Evolutionary conservation across 2,329 filamentous ascomycete genomes (phyloP).

Genomic region (Nigrospora osmanthi): DNA sequence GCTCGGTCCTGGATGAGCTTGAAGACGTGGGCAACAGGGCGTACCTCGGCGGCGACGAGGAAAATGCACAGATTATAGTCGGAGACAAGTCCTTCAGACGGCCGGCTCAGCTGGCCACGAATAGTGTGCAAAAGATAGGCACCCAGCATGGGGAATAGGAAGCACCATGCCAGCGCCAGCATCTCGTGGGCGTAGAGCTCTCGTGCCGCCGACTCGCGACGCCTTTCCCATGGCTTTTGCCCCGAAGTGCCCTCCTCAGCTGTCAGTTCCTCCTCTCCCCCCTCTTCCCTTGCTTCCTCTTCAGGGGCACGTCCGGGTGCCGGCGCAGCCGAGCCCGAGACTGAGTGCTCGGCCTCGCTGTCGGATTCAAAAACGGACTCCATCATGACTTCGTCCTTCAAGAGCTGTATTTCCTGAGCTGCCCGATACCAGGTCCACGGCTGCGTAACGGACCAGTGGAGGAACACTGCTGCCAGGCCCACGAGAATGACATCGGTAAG

Average conservation of each 20-base stretch:
- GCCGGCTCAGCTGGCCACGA: slow-evolving; percentile 70
- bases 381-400: slow-evolving; percentile 33
- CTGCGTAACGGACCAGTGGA: slow-evolving; percentile 86
- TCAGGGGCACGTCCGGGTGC: slow-evolving; percentile 37
- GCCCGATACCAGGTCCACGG: slow-evolving; percentile 82
- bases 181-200: slow-evolving; percentile 72
- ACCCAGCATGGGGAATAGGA: slow-evolving; percentile 69
- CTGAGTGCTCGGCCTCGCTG: slow-evolving; percentile 27
- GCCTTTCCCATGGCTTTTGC: slow-evolving; percentile 10
- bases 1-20: slow-evolving; percentile 74
- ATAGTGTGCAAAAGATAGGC: slow-evolving; percentile 79
- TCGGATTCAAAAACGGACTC: slow-evolving; percentile 37
- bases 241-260: slow-evolving; percentile 3
- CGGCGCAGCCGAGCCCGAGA: slow-evolving; percentile 8
- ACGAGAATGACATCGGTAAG: slow-evolving; percentile 81
- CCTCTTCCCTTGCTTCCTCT: slow-evolving; percentile 22
- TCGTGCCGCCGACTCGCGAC: slow-evolving; percentile 33
- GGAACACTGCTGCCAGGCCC: slow-evolving; percentile 71
- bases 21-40: slow-evolving; percentile 74
- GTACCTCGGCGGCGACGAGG: slow-evolving; percentile 76
- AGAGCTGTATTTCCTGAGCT: slow-evolving; percentile 53
- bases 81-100: slow-evolving; percentile 79
- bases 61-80: slow-evolving; percentile 93
- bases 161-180: slow-evolving; percentile 68
- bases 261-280: slow-evolving; percentile 7